Percentiles rank a stretch among this genome's conserved stretches.
Conservation (phyloP, 345 rosid species). For the Camelina neglecta region DNA sequence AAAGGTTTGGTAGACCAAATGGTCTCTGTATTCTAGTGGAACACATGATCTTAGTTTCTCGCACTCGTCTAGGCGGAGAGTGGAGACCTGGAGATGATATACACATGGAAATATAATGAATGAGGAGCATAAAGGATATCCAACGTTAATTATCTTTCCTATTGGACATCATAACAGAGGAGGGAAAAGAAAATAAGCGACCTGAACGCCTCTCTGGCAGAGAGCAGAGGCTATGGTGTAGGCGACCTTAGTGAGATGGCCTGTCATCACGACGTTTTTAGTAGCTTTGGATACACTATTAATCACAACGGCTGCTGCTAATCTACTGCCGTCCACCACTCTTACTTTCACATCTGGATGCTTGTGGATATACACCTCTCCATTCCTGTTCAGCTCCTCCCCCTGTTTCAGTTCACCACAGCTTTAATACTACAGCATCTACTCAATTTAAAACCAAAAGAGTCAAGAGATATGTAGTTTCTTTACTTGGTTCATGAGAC, state of each 20-base stretch:
- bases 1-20: constrained; percentile 40
- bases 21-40: constrained; percentile 31
- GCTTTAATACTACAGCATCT: constrained; percentile 11
- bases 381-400: constrained; percentile 56
- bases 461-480: background rate
- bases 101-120: background rate
- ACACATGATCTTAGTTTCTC: constrained; percentile 46
- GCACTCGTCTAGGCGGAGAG: constrained; percentile 37
- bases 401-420: constrained; percentile 44
- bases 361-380: constrained; percentile 53
- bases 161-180: background rate
- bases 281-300: constrained; percentile 51
- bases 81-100: constrained; percentile 44
- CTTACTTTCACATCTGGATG: constrained; percentile 52
- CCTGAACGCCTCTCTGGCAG: constrained; percentile 53
- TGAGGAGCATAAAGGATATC: background rate
- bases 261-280: constrained; percentile 48
- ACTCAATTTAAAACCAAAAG: background rate
- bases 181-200: background rate
- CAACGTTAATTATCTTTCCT: background rate
- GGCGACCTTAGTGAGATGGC: constrained; percentile 53
- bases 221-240: constrained; percentile 45
- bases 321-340: constrained; percentile 66
- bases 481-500: constrained; percentile 53
- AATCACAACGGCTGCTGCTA: constrained; percentile 56